Percentiles rank a stretch among this genome's conserved stretches.
These are phyloP conservation scores for Aspergillus arachidicola DNA, from an alignment of 2,329 filamentous ascomycete species.

Conservation along the genomic window DNA sequence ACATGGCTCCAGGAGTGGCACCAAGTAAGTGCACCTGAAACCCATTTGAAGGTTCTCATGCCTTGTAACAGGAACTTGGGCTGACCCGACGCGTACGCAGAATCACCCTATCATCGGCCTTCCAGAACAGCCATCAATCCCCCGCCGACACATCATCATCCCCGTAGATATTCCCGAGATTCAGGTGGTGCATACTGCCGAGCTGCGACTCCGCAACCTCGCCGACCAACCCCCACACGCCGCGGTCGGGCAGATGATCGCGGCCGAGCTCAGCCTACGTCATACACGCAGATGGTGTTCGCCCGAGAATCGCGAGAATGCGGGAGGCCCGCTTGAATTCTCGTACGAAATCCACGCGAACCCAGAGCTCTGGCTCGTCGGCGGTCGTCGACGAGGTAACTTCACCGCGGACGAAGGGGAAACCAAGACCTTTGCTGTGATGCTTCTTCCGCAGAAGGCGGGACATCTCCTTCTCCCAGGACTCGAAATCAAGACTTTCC, in stretches of 20 bases:
- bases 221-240: conserved; percentile 36
- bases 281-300: conserved; percentile 60
- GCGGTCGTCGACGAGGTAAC: conserved; percentile 76
- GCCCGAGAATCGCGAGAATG: conserved; percentile 31
- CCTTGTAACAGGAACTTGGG: not conserved
- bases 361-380: conserved; percentile 79
- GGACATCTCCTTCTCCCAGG: conserved; percentile 77
- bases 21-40: conserved; percentile 43
- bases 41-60: conserved; percentile 1
- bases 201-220: conserved; percentile 36
- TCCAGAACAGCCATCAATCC: conserved; percentile 35
- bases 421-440: conserved; percentile 61
- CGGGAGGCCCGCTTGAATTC: conserved; percentile 66
- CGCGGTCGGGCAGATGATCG: conserved; percentile 50
- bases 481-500: conserved; percentile 72
- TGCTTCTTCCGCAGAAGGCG: conserved; percentile 77
- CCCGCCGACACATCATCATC: conserved; percentile 72
- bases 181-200: conserved; percentile 77
- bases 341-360: conserved; percentile 79
- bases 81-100: conserved; percentile 25
- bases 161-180: conserved; percentile 87
- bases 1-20: conserved; percentile 62
- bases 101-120: conserved; percentile 37
- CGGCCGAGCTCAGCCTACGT: conserved; percentile 52
- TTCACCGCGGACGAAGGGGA: conserved; percentile 60